Evolutionary conservation across 1,139 yeast species (phyloP), one percentile per base, ranked within the genome.

Genomic region (Taphrina pruni): DNA sequence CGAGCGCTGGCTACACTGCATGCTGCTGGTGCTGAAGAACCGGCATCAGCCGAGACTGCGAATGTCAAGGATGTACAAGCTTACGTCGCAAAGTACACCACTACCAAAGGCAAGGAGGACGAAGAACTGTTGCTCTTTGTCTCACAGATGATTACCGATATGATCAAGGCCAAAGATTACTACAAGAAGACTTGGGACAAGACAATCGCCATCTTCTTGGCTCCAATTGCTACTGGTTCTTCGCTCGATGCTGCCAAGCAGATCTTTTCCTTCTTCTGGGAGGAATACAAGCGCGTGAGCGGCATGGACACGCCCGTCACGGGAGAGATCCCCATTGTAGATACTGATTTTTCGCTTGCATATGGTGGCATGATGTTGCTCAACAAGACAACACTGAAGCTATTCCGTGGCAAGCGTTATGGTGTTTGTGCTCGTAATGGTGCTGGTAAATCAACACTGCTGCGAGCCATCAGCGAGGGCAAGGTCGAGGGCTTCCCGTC

Each of bases 321-420:
- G 17, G 65, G 64, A 8, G 70, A 62, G 21, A 41, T 57, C n/a
- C 58, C 58, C 17, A 57, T 69, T 17, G 71, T 69, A 7, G 69
- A 69, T 32, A 61, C 67, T 12, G 71, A 69, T 43, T 69, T 69
- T 36, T 94, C 99, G 74, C 88, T 94, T 81, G 99, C 99, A 82
- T 94, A 94, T 83, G 99, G 99, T 92, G 99, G 99, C 79, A 93
- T 93, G 92, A 94, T 94, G 87, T 88, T 94, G 86, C 90, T 94
- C 84, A 94, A 94, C 93, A 92, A 95, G 86, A 94, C 99, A 78
- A 97, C 94, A 86, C 88, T 94, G 83, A 91, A 98, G 85, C 90
- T 94, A 82, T 94, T 93, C 95, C 91, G 98, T 86, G 95, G 90
- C 85, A 93, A 97, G 86, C 90, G 99, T 86, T 94, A 94, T 82